These are phyloP conservation scores for Acmispon strigosus DNA, from an alignment of 306 rosid species.

Conservation along the genomic window DNA sequence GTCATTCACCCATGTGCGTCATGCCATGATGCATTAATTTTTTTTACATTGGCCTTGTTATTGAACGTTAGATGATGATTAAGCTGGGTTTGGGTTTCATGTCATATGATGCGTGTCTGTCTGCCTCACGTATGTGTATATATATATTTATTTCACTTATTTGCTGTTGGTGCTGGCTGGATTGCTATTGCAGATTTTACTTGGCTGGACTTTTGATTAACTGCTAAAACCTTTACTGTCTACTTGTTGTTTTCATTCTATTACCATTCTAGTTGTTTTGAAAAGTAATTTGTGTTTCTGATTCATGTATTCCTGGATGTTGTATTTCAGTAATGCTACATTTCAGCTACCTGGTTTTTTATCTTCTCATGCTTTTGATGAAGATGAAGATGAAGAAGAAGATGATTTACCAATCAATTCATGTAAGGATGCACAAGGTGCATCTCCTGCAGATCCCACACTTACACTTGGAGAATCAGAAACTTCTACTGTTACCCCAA, in stretches of 20 bases:
- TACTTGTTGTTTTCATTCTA: slow-evolving; percentile 1
- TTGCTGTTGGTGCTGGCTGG: background rate
- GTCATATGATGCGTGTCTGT: background rate
- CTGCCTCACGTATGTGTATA: no score
- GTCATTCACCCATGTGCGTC: background rate
- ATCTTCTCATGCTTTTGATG: slow-evolving; percentile 56
- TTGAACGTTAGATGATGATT: background rate
- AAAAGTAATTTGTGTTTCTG: slow-evolving; percentile 14
- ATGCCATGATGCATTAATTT: background rate
- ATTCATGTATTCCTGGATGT: slow-evolving; percentile 17
- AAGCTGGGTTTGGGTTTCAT: background rate
- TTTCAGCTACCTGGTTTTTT: slow-evolving; percentile 92
- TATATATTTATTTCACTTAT: no score
- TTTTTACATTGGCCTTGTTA: background rate
- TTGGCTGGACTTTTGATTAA: slow-evolving; percentile 1
- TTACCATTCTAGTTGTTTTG: background rate
- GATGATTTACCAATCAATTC: slow-evolving; percentile 54
- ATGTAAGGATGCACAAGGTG: slow-evolving; percentile 47
- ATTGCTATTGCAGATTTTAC: slow-evolving; percentile 11
- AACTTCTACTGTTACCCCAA: slow-evolving; percentile 62
- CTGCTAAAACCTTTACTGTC: background rate
- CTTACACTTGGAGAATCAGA: slow-evolving; percentile 59
- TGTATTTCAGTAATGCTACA: slow-evolving; percentile 83
- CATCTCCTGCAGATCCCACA: slow-evolving; percentile 37
- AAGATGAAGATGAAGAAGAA: slow-evolving; percentile 73